Evolutionary conservation across 2,329 filamentous ascomycete genomes (phyloP).

Genomic region (Colletotrichum sp.): DNA sequence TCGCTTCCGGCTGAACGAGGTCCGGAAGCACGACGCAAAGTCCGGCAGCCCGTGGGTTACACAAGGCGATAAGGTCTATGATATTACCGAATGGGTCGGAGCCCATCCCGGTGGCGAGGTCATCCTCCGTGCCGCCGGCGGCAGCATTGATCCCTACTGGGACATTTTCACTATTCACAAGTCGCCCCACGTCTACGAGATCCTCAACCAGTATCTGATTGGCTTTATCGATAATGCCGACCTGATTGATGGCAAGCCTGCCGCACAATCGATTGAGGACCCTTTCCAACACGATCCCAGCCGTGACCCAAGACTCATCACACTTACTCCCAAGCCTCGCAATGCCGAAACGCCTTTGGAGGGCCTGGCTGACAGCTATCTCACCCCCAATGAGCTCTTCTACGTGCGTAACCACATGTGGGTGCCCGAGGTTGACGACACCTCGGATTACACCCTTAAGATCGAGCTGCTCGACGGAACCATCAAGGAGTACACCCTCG

Average conservation of each 20-base stretch:
- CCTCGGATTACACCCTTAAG: conserved; percentile 50
- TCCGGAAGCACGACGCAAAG: conserved; percentile 57
- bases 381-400: conserved; percentile 51
- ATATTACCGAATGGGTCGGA: conserved; percentile 72
- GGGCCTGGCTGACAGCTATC: conserved; percentile 53
- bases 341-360: conserved; percentile 65
- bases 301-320: conserved; percentile 55
- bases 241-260: conserved; percentile 61
- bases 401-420: conserved; percentile 65
- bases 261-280: conserved; percentile 61
- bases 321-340: conserved; percentile 59
- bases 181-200: conserved; percentile 66
- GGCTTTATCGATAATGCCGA: conserved; percentile 65
- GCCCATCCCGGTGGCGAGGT: conserved; percentile 73
- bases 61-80: conserved; percentile 69
- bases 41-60: conserved; percentile 67
- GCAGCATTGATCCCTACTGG: conserved; percentile 72
- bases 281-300: conserved; percentile 61
- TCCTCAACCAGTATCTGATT: conserved; percentile 68
- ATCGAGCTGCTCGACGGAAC: conserved; percentile 63
- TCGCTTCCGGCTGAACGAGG: conserved; percentile 54
- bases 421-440: conserved; percentile 55
- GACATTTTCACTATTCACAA: conserved; percentile 75
- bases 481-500: conserved; percentile 56
- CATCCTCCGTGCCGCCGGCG: conserved; percentile 69